Conservation (phyloP, 306 rosid species). For the Chamaecrista fasciculata region DNA sequence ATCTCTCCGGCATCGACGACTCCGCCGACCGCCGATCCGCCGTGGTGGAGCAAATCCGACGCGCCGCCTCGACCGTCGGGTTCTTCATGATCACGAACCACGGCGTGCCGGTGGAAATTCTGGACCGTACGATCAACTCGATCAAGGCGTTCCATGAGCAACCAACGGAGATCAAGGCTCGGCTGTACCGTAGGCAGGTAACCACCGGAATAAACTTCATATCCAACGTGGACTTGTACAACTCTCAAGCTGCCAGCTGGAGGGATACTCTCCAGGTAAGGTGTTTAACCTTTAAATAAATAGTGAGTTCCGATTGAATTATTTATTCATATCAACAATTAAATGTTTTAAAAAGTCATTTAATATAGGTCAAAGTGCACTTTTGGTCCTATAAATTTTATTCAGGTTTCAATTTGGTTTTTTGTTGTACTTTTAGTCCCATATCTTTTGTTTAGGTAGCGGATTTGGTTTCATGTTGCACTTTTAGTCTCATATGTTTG, state of each 20-base stretch:
- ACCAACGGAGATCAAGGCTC: conserved; percentile 42
- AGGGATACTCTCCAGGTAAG: conserved; percentile 61
- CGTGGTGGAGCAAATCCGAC: conserved; percentile 33
- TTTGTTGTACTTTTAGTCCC: too few species aligned
- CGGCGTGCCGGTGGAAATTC: conserved; percentile 34
- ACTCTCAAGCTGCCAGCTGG: conserved; percentile 67
- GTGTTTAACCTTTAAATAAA: too few species aligned
- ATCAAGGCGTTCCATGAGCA: conserved; percentile 54
- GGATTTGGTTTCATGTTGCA: too few species aligned
- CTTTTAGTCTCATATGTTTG: too few species aligned
- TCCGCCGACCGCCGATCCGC: conserved; percentile 16
- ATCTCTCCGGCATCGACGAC: conserved; percentile 36
- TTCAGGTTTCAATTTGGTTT: too few species aligned
- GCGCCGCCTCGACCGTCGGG: conserved; percentile 51
- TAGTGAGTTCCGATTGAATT: too few species aligned
- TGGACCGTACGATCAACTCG: conserved; percentile 34
- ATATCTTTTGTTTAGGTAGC: too few species aligned
- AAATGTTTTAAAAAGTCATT: too few species aligned
- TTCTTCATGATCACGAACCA: conserved; percentile 65
- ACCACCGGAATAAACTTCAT: conserved; percentile 36
- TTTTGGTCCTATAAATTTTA: too few species aligned
- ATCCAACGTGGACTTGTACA: conserved; percentile 49
- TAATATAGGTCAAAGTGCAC: too few species aligned
- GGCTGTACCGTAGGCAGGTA: conserved; percentile 41
- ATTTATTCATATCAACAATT: too few species aligned